Base-by-base conservation (phyloP, 2,329 filamentous ascomycete species). In the Graphiopsis chlorocephala region DNA sequence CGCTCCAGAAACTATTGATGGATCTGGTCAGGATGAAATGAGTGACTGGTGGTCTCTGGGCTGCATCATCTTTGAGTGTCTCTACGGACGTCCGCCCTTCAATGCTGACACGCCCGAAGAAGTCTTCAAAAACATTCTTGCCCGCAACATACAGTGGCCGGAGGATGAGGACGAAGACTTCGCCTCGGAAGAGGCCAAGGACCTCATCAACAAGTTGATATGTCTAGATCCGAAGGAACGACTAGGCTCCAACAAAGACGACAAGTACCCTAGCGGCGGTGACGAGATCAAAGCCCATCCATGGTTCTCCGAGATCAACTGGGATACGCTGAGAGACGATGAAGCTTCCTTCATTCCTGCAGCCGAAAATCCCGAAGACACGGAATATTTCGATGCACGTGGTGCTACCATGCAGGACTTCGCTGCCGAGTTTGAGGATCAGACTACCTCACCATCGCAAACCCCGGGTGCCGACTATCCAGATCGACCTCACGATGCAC, bases 31-130 rank as follows among this genome's bases (percentile, higher is more conserved):
- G 77, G 95, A 99, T 73, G 94, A 98, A 77, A 95, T 94, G 70
- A 98, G 95, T 75, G 95, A 99, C 87, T 99, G 95, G 95, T 99
- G 95, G 95, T 98, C 95, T 25, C 85, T 99, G n/a, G 95, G 95
- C 0, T 99, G 96, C 76, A 98, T 99, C 71, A 82, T 98, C 78
- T 99, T 97, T 72, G 95, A 99, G 73, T 97, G 97, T 70, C 81
- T 99, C 2, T 98, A 92, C 73, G 95, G 95, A 0, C 90, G 92
- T 65, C 95, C 95, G 0, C 95, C 95, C 0, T 99, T 99, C 77
- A 93, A 98, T 76, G 95, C 92, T 1, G 83, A 85, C 23, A 93
- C 93, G 56, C 92, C 95, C 0, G 95, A 99, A 71, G 85, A 95
- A 71, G 95, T 99, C 1, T 99, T 99, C 74, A 92, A 97, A 72